phyloP scores from a whole-genome alignment of 805 yeast genomes.

The Torulaspora franciscae region DNA sequence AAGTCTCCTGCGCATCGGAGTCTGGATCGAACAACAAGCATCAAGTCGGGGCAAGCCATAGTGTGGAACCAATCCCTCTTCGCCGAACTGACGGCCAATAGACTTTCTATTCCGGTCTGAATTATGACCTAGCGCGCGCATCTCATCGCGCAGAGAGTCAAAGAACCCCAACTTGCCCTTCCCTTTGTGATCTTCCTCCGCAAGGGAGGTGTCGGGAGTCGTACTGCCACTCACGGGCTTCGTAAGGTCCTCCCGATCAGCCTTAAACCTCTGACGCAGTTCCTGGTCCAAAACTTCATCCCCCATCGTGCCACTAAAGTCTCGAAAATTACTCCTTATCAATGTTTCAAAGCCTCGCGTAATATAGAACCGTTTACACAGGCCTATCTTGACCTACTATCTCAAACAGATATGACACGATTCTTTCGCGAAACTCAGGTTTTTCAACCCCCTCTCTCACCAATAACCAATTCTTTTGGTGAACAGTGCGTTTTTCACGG shows the following conservation, averaged over 20 bases:
- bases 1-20: slow-evolving; percentile 53
- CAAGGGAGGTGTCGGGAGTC: slow-evolving; percentile 5
- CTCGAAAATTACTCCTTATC: not conserved
- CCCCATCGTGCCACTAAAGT: not conserved
- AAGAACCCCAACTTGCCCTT: slow-evolving; percentile 2
- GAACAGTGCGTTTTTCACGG: too few species aligned
- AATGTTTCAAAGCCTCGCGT: not conserved
- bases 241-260: slow-evolving; percentile 1
- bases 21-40: slow-evolving; percentile 45
- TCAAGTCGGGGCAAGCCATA: slow-evolving; percentile 6
- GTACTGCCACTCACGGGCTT: slow-evolving; percentile 8
- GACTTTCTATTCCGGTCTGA: not conserved
- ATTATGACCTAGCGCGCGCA: not conserved
- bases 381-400: not conserved
- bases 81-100: not conserved
- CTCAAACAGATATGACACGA: not conserved
- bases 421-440: too few species aligned
- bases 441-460: too few species aligned
- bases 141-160: slow-evolving; percentile 5
- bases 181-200: slow-evolving; percentile 3
- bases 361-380: not conserved
- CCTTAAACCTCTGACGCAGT: slow-evolving; percentile 5
- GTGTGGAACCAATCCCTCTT: slow-evolving; percentile 2
- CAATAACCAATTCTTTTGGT: too few species aligned
- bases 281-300: slow-evolving; percentile 3